phyloP scores from a whole-genome alignment of 208 protist species.

The Leptomonas pyrrhocoris region DNA sequence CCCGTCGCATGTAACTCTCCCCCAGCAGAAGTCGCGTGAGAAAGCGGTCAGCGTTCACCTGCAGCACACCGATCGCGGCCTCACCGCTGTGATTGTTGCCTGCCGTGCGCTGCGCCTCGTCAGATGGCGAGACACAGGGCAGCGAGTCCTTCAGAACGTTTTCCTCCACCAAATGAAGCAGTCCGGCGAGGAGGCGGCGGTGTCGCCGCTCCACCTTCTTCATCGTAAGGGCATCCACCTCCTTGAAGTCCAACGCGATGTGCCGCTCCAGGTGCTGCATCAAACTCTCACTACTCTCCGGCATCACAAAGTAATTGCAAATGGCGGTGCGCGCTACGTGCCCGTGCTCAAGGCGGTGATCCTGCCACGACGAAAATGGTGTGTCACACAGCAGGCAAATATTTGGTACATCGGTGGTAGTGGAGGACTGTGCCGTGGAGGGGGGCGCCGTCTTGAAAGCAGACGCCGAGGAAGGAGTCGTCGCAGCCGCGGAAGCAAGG shows the following conservation, averaged over 20 bases:
- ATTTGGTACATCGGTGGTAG: background rate
- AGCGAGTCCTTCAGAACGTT: slow-evolving; percentile 48
- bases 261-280: slow-evolving; percentile 72
- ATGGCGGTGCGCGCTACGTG: slow-evolving; percentile 68
- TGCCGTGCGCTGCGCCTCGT: background rate
- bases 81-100: background rate
- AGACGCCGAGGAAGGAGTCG: too few relatives aligned
- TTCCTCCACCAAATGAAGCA: slow-evolving; percentile 55
- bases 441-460: too few relatives aligned
- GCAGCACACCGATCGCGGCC: background rate
- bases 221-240: slow-evolving; percentile 61
- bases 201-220: slow-evolving; percentile 64
- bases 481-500: too few relatives aligned
- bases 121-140: slow-evolving; percentile 11
- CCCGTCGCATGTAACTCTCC: slow-evolving; percentile 46
- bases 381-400: slow-evolving; percentile 41
- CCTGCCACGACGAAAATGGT: slow-evolving; percentile 39
- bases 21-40: slow-evolving; percentile 55
- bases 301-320: slow-evolving; percentile 54
- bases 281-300: slow-evolving; percentile 60
- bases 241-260: slow-evolving; percentile 71
- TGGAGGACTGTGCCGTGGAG: too few relatives aligned
- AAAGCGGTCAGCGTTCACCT: slow-evolving; percentile 41
- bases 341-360: slow-evolving; percentile 34
- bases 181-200: slow-evolving; percentile 55